phyloP scores from a whole-genome alignment of 192 early-diverging fungal species.

The Globomyces pollinis-pini region DNA sequence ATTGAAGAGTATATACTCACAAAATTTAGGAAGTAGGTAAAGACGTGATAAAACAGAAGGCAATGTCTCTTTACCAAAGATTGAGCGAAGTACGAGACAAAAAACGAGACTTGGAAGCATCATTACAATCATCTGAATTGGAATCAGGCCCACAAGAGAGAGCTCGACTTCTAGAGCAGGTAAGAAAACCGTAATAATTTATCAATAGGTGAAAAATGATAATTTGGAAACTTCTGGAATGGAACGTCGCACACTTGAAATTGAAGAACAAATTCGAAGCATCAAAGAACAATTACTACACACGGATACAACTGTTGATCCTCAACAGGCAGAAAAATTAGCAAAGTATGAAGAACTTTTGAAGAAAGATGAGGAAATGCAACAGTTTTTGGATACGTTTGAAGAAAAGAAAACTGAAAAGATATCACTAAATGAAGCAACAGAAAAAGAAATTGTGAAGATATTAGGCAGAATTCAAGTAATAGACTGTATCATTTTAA shows the following conservation, averaged over 20 bases:
- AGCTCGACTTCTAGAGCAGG: conserved; percentile 40
- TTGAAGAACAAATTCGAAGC: conserved; percentile 35
- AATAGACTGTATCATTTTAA: no score
- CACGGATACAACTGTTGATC: conserved; percentile 37
- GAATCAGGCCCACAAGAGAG: conserved; percentile 43
- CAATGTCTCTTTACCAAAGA: conserved; percentile 34
- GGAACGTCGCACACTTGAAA: conserved; percentile 45
- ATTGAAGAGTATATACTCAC: no score
- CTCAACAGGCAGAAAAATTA: conserved; percentile 22
- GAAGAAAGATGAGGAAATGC: conserved; percentile 53
- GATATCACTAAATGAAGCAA: conserved; percentile 14
- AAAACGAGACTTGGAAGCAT: conserved; percentile 37
- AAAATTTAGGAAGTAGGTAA: conserved; percentile 25
- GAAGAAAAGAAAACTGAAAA: conserved; percentile 31
- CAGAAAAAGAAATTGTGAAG: conserved; percentile 33
- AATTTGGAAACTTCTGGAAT: conserved; percentile 55
- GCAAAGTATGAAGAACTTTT: conserved; percentile 55
- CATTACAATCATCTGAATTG: conserved; percentile 25
- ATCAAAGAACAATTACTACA: conserved; percentile 39
- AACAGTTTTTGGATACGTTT: conserved; percentile 42
- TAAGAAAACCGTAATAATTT: no score
- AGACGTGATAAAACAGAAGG: conserved; percentile 31
- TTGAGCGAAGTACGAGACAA: conserved; percentile 23
- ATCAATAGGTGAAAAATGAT: conserved; percentile 53
- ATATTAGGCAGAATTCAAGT: conserved; percentile 36